Conservation (phyloP, 2,329 filamentous ascomycete species). For the Kalmusia sp. region DNA sequence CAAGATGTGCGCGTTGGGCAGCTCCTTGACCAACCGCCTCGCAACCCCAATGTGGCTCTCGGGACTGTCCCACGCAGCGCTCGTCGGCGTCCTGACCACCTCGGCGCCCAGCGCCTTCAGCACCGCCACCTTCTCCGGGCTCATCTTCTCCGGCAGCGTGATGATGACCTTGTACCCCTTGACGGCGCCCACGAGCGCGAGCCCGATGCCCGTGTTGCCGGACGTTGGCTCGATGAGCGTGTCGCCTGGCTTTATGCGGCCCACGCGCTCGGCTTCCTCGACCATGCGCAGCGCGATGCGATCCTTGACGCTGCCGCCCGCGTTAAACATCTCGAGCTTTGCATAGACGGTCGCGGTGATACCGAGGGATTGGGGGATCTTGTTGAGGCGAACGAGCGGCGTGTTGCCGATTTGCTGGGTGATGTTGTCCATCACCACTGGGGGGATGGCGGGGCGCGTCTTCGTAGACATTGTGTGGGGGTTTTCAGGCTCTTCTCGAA, state of each 20-base stretch:
- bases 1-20: constrained; percentile 95
- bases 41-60: constrained; percentile 98
- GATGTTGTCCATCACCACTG: constrained; percentile 69
- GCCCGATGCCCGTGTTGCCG: constrained; percentile 96
- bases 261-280: constrained; percentile 88
- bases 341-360: constrained; percentile 89
- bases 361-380: constrained; percentile 87
- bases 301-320: constrained; percentile 92
- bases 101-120: constrained; percentile 92
- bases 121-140: constrained; percentile 95
- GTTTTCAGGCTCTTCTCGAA: constrained; percentile 1
- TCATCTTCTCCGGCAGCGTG: constrained; percentile 99
- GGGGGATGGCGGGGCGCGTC: constrained; percentile 59
- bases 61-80: constrained; percentile 91
- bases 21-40: constrained; percentile 86
- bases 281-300: constrained; percentile 97
- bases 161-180: constrained; percentile 99
- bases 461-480: constrained; percentile 52
- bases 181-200: constrained; percentile 91
- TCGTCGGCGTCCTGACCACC: constrained; percentile 96
- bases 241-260: constrained; percentile 95
- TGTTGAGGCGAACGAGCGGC: constrained; percentile 92
- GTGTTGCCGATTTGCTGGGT: constrained; percentile 94
- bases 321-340: constrained; percentile 93
- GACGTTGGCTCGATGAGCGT: constrained; percentile 98